phyloP scores from a whole-genome alignment of 352 stramenopile species.

The Globisporangium solare region DNA sequence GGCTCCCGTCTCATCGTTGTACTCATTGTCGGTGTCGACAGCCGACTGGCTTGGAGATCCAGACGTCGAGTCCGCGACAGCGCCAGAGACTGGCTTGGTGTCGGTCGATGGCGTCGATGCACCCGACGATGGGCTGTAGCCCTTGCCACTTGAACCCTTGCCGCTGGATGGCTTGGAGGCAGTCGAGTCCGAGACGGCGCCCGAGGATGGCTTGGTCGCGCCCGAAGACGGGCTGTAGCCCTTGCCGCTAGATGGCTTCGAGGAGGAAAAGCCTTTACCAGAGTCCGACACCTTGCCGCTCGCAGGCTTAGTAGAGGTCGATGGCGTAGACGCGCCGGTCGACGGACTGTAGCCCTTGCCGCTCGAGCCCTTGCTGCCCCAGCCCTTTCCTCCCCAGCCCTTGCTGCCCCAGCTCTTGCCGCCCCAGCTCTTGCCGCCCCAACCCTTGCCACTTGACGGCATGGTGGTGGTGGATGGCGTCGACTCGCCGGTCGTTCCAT shows the following conservation, averaged over 20 bases:
- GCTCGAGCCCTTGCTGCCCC: too few species aligned
- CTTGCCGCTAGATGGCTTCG: background rate
- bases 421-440: too few species aligned
- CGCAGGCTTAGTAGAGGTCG: constrained; percentile 6
- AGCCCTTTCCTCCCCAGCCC: too few species aligned
- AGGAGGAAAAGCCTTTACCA: constrained; percentile 1
- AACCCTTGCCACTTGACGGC: background rate
- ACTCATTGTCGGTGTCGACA: constrained; percentile 1
- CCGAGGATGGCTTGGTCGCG: background rate
- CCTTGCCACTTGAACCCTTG: background rate
- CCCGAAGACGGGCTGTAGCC: constrained; percentile 4
- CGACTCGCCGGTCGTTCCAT: too few species aligned
- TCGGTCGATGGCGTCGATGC: constrained; percentile 2
- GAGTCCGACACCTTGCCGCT: constrained; percentile 9
- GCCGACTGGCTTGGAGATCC: background rate
- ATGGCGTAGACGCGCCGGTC: constrained; percentile 5
- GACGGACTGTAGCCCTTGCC: background rate
- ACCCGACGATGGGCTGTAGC: background rate
- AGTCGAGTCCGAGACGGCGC: background rate
- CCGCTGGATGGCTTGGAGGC: background rate
- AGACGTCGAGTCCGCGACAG: constrained; percentile 9
- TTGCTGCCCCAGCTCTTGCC: too few species aligned
- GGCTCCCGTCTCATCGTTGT: constrained; percentile 6
- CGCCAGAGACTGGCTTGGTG: constrained; percentile 3
- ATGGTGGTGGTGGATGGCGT: too few species aligned